phyloP scores from a whole-genome alignment of 2,329 filamentous ascomycete species.

The Neonectria sp. region DNA sequence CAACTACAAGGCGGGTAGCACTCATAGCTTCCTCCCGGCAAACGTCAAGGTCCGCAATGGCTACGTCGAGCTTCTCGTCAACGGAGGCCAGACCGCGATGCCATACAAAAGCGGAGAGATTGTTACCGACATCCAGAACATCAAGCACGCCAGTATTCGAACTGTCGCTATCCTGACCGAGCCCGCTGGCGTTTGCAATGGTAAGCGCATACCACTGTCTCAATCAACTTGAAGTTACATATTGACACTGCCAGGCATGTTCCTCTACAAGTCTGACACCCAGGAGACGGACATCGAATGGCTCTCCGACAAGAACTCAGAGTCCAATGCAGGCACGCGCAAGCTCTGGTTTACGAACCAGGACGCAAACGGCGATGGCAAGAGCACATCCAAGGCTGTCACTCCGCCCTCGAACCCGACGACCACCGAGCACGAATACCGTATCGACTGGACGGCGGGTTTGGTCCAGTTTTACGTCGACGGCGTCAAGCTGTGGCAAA shows the following conservation, averaged over 20 bases:
- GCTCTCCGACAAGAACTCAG: conserved; percentile 48
- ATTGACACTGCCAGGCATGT: conserved; percentile 46
- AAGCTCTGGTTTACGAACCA: conserved; percentile 52
- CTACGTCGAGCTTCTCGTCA: conserved; percentile 49
- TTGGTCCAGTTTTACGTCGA: conserved; percentile 48
- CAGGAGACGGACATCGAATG: conserved; percentile 53
- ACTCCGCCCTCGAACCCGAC: conserved; percentile 44
- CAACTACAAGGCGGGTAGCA: conserved; percentile 31
- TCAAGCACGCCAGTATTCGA: conserved; percentile 49
- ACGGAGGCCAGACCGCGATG: conserved; percentile 43
- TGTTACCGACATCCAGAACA: conserved; percentile 44
- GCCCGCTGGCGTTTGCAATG: conserved; percentile 50
- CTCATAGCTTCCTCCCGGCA: background rate
- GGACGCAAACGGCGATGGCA: conserved; percentile 41
- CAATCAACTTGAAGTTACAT: background rate
- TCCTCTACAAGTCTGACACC: conserved; percentile 47
- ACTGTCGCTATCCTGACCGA: conserved; percentile 49
- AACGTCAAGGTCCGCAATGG: conserved; percentile 45
- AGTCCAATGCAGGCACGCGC: conserved; percentile 46
- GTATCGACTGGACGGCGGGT: conserved; percentile 50
- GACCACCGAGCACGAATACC: conserved; percentile 49
- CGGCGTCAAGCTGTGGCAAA: conserved; percentile 45
- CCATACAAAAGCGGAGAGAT: conserved; percentile 47
- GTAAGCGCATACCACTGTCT: conserved; percentile 38
- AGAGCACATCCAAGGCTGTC: conserved; percentile 33